Conservation (phyloP, 1,139 yeast species). For the Blastobotrys indianensis region DNA sequence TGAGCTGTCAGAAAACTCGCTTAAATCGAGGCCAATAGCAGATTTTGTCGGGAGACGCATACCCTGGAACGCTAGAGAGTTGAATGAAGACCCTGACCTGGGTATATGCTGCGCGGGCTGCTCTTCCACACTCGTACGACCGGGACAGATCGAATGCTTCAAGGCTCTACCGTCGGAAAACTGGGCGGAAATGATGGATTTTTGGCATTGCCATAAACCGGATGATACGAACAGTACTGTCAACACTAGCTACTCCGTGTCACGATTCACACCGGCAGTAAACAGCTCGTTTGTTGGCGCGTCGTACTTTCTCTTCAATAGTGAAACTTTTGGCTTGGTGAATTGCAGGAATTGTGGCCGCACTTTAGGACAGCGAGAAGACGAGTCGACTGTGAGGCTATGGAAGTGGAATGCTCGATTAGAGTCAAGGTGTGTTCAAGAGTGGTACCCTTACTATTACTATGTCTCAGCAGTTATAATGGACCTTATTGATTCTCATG, state of each 20-base stretch:
- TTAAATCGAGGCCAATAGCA: neutral
- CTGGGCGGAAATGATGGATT: constrained; percentile 91
- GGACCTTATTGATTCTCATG: constrained; percentile 33
- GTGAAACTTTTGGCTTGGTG: constrained; percentile 22
- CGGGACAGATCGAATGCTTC: constrained; percentile 21
- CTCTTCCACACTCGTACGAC: constrained; percentile 6
- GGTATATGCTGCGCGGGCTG: constrained; percentile 14
- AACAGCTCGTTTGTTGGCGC: constrained; percentile 50
- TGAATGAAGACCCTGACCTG: constrained; percentile 2
- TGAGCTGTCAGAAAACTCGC: constrained; percentile 13
- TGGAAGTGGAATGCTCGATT: constrained; percentile 57
- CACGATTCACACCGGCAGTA: constrained; percentile 42
- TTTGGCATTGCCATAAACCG: constrained; percentile 98
- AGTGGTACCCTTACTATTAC: constrained; percentile 23
- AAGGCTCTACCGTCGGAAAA: constrained; percentile 81
- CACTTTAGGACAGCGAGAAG: constrained; percentile 18
- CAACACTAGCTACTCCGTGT: constrained; percentile 25
- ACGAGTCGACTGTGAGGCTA: constrained; percentile 34
- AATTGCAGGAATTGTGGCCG: constrained; percentile 16
- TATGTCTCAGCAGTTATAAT: constrained; percentile 25
- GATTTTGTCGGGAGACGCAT: constrained; percentile 13
- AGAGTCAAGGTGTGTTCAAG: neutral
- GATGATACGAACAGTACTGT: constrained; percentile 32
- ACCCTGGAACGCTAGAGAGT: constrained; percentile 23
- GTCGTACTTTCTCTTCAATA: constrained; percentile 47